Evolutionary conservation across 257 asterid genomes (phyloP), one percentile per base, ranked within the genome.

Genomic region (Scutellaria minor): DNA sequence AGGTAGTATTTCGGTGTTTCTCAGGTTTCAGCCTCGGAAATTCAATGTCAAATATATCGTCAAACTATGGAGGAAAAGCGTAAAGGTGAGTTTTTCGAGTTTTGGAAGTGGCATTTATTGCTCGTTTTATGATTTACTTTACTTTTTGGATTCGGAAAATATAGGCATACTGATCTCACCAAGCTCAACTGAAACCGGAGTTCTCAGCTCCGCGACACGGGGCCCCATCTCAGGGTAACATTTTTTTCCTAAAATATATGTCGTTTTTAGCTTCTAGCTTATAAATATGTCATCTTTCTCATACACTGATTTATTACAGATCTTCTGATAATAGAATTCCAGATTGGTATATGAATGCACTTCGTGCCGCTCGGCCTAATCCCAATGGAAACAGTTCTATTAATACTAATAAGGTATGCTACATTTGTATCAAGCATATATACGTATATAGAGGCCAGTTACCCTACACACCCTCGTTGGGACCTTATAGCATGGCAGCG

Each of bases 161-260:
- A 61, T 70, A 87, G 93, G 87, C 75, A 80, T 79, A 70, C 52
- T 74, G 55, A 70, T 66, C 53, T 63, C 82, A 47, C 73, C 87
- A 65, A 80, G 75, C 71, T 76, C 70, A 55, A 62, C 77, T 72
- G 58, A 81, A 60, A 50, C 67, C 71, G 68, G 50, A 31, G 37
- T 31, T 31, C 37, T 31, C 37, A 31, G 37, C 37, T 2, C 37
- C 56, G 64, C 56, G 64, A 75, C 55, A 53, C 78, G 40, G 22
- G 82, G 59, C 61, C 52, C 77, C 62, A 41, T 62, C 39, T 62
- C 8, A 51, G 79, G 64, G 85, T 84, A 80, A 70, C 24, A 20
- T 58, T 13, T 11, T 4, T 58, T 35, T 27, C 44, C 45, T 31
- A 58, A 31, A 31, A 31, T 31, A 31, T 31, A 31, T 31, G 37